These are phyloP conservation scores for Bauhinia variegata DNA, from an alignment of 306 rosid genomes.

Conservation along the genomic window DNA sequence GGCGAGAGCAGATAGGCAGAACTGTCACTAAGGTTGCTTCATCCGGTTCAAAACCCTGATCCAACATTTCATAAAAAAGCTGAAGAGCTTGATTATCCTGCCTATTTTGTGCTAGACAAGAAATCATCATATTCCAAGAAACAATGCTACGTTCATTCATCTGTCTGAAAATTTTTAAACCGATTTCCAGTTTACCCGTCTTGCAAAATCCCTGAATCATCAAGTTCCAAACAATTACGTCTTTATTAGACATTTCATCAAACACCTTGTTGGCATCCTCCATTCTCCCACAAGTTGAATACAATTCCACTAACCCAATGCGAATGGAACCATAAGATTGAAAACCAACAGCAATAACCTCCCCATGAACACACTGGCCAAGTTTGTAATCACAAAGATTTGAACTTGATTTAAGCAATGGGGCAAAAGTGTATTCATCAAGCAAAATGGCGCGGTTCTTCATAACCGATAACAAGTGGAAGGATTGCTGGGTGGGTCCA, in stretches of 20 bases:
- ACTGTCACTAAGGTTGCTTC: conserved; percentile 70
- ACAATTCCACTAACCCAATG: conserved; percentile 62
- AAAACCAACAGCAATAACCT: conserved; percentile 53
- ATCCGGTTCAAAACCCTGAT: conserved; percentile 62
- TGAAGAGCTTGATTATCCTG: conserved; percentile 56
- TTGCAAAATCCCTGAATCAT: conserved; percentile 75
- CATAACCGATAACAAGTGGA: conserved; percentile 58
- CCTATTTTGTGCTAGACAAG: conserved; percentile 52
- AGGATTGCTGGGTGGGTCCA: conserved; percentile 56
- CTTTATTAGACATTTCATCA: conserved; percentile 57
- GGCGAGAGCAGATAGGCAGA: conserved; percentile 74
- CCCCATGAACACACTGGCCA: conserved; percentile 57
- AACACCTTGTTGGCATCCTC: conserved; percentile 66
- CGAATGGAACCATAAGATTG: conserved; percentile 43
- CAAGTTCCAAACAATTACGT: conserved; percentile 72
- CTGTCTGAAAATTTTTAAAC: conserved; percentile 55
- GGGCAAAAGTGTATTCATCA: conserved; percentile 63
- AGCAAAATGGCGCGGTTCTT: conserved; percentile 47
- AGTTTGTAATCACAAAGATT: conserved; percentile 43
- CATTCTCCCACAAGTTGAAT: conserved; percentile 48
- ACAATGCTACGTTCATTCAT: conserved; percentile 65
- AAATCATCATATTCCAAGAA: conserved; percentile 83
- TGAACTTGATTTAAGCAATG: conserved; percentile 66
- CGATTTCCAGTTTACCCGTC: conserved; percentile 51
- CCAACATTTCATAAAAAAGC: conserved; percentile 63